These are phyloP conservation scores for Vigna radiata DNA, from an alignment of 306 rosid genomes.

Conservation along the genomic window DNA sequence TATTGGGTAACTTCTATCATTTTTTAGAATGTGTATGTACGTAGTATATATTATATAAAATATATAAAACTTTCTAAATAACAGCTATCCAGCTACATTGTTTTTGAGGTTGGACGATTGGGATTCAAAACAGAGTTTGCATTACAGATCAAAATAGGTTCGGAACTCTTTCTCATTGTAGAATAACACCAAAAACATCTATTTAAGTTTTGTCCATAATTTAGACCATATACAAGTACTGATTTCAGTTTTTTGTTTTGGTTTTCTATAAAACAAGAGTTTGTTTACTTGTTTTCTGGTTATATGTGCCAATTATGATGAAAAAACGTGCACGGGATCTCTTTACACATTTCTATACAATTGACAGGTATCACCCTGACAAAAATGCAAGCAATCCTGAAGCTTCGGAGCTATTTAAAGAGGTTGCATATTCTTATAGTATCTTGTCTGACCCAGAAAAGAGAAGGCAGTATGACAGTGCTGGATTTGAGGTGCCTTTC, in stretches of 20 bases:
- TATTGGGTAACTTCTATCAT: background rate
- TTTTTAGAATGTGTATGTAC: background rate
- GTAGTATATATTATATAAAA: background rate
- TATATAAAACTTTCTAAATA: background rate
- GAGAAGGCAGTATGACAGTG: conserved; percentile 93
- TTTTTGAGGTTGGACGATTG: background rate
- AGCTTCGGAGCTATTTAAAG: conserved; percentile 95
- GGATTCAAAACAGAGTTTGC: background rate
- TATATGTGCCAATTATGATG: conserved; percentile 14
- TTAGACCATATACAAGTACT: conserved; percentile 11
- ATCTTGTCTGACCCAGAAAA: conserved; percentile 98
- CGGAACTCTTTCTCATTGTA: background rate
- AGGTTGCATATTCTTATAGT: conserved; percentile 92
- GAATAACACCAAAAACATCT: background rate
- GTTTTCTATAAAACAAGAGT: conserved; percentile 28
- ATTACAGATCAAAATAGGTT: background rate
- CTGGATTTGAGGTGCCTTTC: conserved; percentile 89
- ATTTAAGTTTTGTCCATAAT: background rate
- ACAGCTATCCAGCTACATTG: background rate
- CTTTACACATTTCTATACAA: conserved; percentile 30
- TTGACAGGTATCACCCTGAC: conserved; percentile 93
- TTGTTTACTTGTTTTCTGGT: conserved; percentile 28
- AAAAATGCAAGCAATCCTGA: conserved; percentile 92
- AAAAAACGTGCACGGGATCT: conserved; percentile 11
- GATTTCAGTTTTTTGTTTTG: conserved; percentile 21